A percentile compares a stretch with the other conserved stretches of the same genome.
These are phyloP conservation scores for Aspergillus niger DNA, from an alignment of 2,329 filamentous ascomycete species.

Conservation along the genomic window DNA sequence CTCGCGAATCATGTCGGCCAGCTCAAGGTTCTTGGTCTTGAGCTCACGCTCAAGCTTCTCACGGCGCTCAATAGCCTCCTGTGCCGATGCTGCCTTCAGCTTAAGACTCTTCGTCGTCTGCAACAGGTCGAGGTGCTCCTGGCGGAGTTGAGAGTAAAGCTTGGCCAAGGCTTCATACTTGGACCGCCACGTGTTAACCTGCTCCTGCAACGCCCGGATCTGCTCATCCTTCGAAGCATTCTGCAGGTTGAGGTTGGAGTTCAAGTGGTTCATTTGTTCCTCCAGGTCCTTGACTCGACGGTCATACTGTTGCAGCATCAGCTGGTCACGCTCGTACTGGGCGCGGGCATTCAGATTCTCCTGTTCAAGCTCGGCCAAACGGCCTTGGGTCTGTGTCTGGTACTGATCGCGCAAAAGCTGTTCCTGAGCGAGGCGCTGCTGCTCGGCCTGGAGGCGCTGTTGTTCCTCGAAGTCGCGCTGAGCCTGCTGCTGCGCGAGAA, in stretches of 20 bases:
- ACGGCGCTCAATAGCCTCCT: constrained; percentile 91
- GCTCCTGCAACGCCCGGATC: constrained; percentile 87
- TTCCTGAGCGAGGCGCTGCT: constrained; percentile 88
- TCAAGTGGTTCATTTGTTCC: constrained; percentile 78
- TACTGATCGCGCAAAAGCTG: constrained; percentile 85
- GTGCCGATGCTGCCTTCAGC: constrained; percentile 92
- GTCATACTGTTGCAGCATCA: constrained; percentile 97
- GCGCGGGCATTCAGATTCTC: constrained; percentile 93
- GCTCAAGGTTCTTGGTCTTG: constrained; percentile 98
- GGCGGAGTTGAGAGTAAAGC: constrained; percentile 91
- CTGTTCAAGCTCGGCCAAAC: constrained; percentile 90
- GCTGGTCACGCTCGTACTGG: constrained; percentile 95
- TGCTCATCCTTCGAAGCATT: constrained; percentile 90
- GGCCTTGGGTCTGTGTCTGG: constrained; percentile 90
- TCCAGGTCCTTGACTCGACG: constrained; percentile 91
- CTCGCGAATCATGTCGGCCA: constrained; percentile 98
- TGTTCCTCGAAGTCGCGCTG: constrained; percentile 97
- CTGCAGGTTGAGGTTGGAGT: constrained; percentile 81
- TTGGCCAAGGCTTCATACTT: constrained; percentile 98
- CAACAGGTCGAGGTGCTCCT: constrained; percentile 90
- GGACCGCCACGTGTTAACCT: constrained; percentile 94
- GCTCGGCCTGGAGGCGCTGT: constrained; percentile 81
- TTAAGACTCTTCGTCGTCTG: constrained; percentile 97
- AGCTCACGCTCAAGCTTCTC: constrained; percentile 97
- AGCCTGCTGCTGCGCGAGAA: constrained; percentile 79